Evolutionary conservation across 306 rosid genomes (phyloP).

Genomic region (Sechiopsis laciniata): DNA sequence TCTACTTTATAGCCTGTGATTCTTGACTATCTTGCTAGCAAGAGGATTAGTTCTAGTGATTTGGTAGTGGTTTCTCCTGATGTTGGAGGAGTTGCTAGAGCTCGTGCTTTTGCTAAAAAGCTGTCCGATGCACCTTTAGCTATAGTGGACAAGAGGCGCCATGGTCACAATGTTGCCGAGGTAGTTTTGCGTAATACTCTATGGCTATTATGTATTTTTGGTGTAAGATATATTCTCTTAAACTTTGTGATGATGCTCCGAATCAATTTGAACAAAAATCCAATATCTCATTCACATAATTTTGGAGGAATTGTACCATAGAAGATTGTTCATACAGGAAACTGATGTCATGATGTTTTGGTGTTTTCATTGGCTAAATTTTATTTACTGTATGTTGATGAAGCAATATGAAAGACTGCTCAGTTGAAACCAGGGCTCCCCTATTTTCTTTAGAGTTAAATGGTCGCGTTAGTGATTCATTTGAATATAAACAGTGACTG

Average conservation of each 20-base stretch:
- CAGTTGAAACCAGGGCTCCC: not conserved
- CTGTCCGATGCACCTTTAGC: constrained; percentile 96
- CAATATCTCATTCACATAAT: not conserved
- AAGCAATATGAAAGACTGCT: not conserved
- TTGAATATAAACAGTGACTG: not conserved
- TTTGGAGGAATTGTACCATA: not conserved
- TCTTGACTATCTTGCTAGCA: constrained; percentile 97
- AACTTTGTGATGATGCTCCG: not conserved
- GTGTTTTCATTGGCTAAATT: not conserved
- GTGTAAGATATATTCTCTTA: not conserved
- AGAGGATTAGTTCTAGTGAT: constrained; percentile 61
- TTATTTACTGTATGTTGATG: not conserved
- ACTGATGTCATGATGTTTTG: not conserved
- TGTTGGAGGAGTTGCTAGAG: constrained; percentile 99
- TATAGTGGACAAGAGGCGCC: constrained; percentile 93
- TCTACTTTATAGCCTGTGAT: constrained; percentile 63
- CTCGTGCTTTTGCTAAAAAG: constrained; percentile 96
- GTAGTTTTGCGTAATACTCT: constrained; percentile 7
- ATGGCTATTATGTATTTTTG: not conserved
- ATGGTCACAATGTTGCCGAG: constrained; percentile 62
- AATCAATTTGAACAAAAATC: not conserved
- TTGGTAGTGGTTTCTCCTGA: constrained; percentile 99
- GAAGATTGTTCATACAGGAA: not conserved
- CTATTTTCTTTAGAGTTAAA: not conserved
- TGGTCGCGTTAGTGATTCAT: not conserved